Conservation (phyloP, 805 yeast species). For the Ogataea ganodermae region DNA sequence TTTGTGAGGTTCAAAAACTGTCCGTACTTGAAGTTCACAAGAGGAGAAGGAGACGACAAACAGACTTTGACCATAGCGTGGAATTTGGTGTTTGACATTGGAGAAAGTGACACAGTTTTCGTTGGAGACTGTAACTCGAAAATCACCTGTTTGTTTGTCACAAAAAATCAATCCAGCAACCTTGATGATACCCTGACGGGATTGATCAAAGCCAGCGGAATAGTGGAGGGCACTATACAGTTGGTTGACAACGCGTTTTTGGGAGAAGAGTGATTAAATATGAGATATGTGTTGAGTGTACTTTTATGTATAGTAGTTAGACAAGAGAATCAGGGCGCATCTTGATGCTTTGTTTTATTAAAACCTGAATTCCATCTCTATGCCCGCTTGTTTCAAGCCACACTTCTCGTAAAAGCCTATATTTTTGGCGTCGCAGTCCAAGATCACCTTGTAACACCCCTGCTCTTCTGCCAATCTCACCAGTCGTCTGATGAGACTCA, state of each 20-base stretch:
- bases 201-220: slow-evolving; percentile 22
- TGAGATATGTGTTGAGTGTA: neutral
- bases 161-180: slow-evolving; percentile 7
- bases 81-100: slow-evolving; percentile 15
- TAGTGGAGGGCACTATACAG: slow-evolving; percentile 16
- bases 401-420: slow-evolving; percentile 88
- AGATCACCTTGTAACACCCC: slow-evolving; percentile 85
- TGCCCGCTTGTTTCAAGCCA: slow-evolving; percentile 66
- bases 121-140: slow-evolving; percentile 24
- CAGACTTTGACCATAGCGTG: slow-evolving; percentile 12
- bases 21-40: slow-evolving; percentile 9
- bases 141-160: slow-evolving; percentile 11
- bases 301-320: neutral
- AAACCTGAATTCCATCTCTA: slow-evolving; percentile 64
- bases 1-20: slow-evolving; percentile 17
- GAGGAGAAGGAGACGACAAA: neutral
- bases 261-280: neutral
- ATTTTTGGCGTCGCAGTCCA: slow-evolving; percentile 86
- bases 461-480: slow-evolving; percentile 54
- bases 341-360: slow-evolving; percentile 11
- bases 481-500: slow-evolving; percentile 60
- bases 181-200: slow-evolving; percentile 22
- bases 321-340: neutral
- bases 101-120: slow-evolving; percentile 10
- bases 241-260: slow-evolving; percentile 16